These are phyloP conservation scores for Hemileia vastatrix DNA, from an alignment of 1,284 basidiomycete species.

Conservation along the genomic window DNA sequence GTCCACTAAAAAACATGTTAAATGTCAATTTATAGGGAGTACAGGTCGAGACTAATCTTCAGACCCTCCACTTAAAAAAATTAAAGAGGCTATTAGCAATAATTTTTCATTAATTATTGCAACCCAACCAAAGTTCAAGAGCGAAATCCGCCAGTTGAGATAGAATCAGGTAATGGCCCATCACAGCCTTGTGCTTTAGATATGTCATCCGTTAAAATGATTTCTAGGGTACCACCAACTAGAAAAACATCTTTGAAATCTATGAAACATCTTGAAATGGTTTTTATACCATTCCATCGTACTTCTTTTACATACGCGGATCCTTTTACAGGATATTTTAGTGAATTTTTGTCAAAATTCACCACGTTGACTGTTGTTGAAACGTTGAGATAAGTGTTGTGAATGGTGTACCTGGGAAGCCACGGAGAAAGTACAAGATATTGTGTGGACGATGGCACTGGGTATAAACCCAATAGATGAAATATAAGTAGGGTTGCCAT, in stretches of 20 bases:
- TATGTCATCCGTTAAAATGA: background rate
- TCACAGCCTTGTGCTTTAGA: background rate
- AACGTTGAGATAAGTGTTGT: background rate
- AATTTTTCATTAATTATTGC: too few species aligned
- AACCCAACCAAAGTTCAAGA: too few species aligned
- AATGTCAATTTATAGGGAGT: too few species aligned
- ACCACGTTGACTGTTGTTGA: background rate
- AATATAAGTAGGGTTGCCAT: constrained; percentile 60
- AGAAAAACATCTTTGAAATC: background rate
- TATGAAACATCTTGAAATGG: background rate
- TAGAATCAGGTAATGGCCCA: background rate
- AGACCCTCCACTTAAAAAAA: too few species aligned
- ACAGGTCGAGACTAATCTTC: too few species aligned
- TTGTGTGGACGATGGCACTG: constrained; percentile 47
- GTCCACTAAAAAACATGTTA: too few species aligned
- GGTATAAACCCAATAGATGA: constrained; percentile 54
- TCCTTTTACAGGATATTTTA: background rate
- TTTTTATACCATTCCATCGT: background rate
- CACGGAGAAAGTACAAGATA: background rate
- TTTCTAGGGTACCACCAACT: background rate
- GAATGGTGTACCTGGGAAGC: background rate
- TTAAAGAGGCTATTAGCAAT: too few species aligned
- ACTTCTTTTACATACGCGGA: background rate
- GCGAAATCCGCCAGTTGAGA: background rate
- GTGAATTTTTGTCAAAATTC: background rate